Base-by-base conservation (phyloP, 164 flowering plant genomes). In the Akebia trifoliata region DNA sequence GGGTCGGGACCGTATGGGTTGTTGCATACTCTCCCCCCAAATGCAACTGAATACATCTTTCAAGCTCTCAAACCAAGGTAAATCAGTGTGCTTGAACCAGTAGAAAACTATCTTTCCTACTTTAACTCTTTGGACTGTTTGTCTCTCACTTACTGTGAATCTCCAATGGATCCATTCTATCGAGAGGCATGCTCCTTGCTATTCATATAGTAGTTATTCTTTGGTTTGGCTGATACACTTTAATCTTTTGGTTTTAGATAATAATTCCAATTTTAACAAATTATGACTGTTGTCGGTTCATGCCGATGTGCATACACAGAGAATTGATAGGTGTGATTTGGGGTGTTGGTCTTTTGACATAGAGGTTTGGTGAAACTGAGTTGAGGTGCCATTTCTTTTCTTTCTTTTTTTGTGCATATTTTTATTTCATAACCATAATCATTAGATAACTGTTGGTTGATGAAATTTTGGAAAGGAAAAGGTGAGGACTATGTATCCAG, bases 21-120 rank as follows among this genome's bases (percentile, higher is more conserved):
- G 53, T 25, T 44, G 28, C 76, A 74, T 0, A 72, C 75, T 28
- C 47, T 83, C 49, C 86, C 93, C 11, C 69, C 70, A 56, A 83
- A 83, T 76, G 86, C 76, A 35, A 79, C 85, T 22, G 86, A 85
- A 61, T 85, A 85, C 63, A 83, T 85, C 51, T 78, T 85, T 34
- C 86, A 79, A 50, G 83, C 85, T 64, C 83, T 83, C 14, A 79
- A 69, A 61, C 93, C 93, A 56, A 81, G 85, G 93, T 76, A 62
- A 35, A 28, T 37, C 5, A 26, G 29, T 45, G 21, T 7, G 38
- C n/a, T 12, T 49, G 18, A 30, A 22, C n/a, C 10, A 1, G 22
- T 15, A 50, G 2, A 11, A 35, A 11, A 18, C 57, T 25, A 8
- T 11, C 15, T 25, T n/a, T 15, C 18, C 15, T 37, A 24, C 29